Evolutionary conservation across 371 early-diverging fungal genomes (phyloP), one percentile per base, ranked within the genome.

Genomic region (Nematocida sp.): DNA sequence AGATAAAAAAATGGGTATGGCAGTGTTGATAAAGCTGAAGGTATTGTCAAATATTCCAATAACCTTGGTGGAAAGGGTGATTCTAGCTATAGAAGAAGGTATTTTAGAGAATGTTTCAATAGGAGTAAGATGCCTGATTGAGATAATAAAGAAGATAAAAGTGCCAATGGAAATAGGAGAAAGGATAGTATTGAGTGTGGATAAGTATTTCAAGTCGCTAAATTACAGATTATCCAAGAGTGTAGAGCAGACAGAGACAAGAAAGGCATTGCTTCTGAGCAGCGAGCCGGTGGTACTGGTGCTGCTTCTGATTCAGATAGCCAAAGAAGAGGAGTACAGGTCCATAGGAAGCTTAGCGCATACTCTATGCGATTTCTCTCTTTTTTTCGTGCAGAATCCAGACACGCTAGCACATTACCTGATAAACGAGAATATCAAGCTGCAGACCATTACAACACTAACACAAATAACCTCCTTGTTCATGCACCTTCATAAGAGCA

Each of bases 371-470:
- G 32, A 21, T 9, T 70, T 70, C 37, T 75, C 38, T 19, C 25
- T 40, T 4, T 70, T 70, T 35, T 70, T 70, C 62, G 29, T 61
- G 7, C 55, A 70, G 46, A 13, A 43, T 15, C 27, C 74, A 1
- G 48, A 60, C 35, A 5, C 47, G 3, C n/a, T 53, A 15, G 5
- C 5, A 25, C 13, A 29, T 7, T 55, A 60, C 41, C 62, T 70
- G 17, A 70, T 70, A 11, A 70, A 70, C 46, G 74, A 70, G 31
- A 70, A 61, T 32, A 70, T 70, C n/a, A 70, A 70, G 74, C 46
- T 70, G 34, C 74, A 70, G 74, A 60, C 60, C 62, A 60, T 70
- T 23, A 70, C 74, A 7, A 70, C 74, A 13, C 74, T 55, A n/a
- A 70, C 74, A 55, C 74, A 70, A 29, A 70, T 70, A 15, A 52